phyloP scores from a whole-genome alignment of 2,329 filamentous ascomycete genomes.

The Arachnomyces sp. region DNA sequence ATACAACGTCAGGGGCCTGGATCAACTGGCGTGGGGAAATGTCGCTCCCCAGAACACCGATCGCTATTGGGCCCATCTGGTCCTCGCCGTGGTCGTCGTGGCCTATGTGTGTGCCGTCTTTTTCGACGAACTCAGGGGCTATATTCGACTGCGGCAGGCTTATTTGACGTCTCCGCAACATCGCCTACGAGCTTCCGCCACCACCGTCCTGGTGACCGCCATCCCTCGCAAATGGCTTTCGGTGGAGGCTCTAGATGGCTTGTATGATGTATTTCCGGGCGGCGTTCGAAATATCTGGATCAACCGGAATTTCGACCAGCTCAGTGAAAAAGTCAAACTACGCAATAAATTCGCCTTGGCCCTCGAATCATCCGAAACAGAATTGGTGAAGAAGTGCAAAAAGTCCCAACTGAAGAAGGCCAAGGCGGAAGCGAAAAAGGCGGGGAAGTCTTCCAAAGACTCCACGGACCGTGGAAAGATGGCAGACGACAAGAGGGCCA shows the following conservation, averaged over 20 bases:
- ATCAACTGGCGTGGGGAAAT: constrained; percentile 82
- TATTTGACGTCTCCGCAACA: constrained; percentile 93
- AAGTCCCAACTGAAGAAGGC: constrained; percentile 67
- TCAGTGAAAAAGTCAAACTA: constrained; percentile 75
- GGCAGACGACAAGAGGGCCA: constrained; percentile 42
- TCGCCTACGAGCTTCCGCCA: constrained; percentile 84
- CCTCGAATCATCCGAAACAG: constrained; percentile 76
- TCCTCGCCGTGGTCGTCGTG: constrained; percentile 71
- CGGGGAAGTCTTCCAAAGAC: constrained; percentile 38
- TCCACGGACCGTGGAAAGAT: constrained; percentile 41
- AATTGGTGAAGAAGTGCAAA: constrained; percentile 72
- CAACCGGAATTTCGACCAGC: constrained; percentile 76
- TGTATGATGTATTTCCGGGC: constrained; percentile 95
- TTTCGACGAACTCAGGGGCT: constrained; percentile 76
- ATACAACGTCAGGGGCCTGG: constrained; percentile 58
- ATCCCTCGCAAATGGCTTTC: constrained; percentile 89
- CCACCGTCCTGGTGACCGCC: constrained; percentile 84
- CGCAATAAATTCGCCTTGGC: constrained; percentile 62
- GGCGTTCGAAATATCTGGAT: constrained; percentile 95
- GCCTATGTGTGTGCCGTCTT: constrained; percentile 81
- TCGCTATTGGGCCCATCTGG: constrained; percentile 75
- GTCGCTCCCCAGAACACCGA: constrained; percentile 57
- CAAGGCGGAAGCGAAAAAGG: constrained; percentile 56
- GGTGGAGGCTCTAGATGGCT: constrained; percentile 67
- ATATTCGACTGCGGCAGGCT: constrained; percentile 87